phyloP scores from a whole-genome alignment of 352 stramenopile species.

The Hyaloperonospora arabidopsidis region DNA sequence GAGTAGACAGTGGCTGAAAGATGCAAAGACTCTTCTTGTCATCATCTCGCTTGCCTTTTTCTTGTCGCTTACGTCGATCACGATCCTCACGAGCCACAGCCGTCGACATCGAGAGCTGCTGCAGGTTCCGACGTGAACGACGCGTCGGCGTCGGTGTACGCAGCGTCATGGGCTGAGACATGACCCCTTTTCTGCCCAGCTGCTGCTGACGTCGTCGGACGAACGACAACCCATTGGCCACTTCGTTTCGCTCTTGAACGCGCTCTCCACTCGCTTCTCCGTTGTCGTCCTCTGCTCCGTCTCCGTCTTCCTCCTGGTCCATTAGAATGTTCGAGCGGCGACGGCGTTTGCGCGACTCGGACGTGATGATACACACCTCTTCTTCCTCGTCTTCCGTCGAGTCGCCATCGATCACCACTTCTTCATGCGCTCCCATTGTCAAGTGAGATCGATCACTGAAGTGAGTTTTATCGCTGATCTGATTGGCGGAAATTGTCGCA shows the following conservation, averaged over 20 bases:
- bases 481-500: too few relatives aligned
- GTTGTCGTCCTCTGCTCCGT: conserved; percentile 17
- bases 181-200: conserved; percentile 15
- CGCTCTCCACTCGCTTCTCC: conserved; percentile 21
- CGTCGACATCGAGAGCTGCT: conserved; percentile 26
- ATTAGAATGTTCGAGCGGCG: conserved; percentile 45
- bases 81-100: conserved; percentile 23
- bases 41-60: conserved; percentile 19
- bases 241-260: neutral
- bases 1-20: conserved; percentile 29
- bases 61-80: conserved; percentile 11
- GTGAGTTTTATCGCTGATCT: too few relatives aligned
- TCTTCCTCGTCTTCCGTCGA: conserved; percentile 46
- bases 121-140: conserved; percentile 19
- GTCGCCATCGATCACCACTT: conserved; percentile 72
- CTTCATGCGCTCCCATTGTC: conserved; percentile 24
- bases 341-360: conserved; percentile 53
- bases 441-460: neutral
- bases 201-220: conserved; percentile 16
- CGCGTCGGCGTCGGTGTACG: conserved; percentile 15
- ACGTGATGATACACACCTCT: conserved; percentile 46
- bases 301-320: conserved; percentile 50
- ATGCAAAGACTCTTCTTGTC: conserved; percentile 59
- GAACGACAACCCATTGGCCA: neutral
- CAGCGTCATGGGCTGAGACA: conserved; percentile 21